Evolutionary conservation across 2,329 filamentous ascomycete species (phyloP), one percentile per base, ranked within the genome.

Genomic region (Fusarium agapanthi): DNA sequence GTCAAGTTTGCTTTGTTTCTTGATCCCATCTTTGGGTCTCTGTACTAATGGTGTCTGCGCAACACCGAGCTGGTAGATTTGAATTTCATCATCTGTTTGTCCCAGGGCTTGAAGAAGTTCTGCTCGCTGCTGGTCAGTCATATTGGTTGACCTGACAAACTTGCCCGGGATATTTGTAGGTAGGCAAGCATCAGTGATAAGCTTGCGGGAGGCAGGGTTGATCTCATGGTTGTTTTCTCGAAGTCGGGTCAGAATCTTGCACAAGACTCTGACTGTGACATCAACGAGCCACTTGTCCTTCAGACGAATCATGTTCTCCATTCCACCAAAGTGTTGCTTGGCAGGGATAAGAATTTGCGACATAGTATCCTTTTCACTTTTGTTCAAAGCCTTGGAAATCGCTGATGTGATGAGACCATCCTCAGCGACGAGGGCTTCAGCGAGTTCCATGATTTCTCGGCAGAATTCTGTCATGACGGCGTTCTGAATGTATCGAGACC

Each of bases 401-500:
- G 93, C 92, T 50, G 91, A 92, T 5, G 93, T 90, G 71, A 99
- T 91, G 65, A 98, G 88, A 56, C 91, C 91, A 80, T 97, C 96
- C 75, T 97, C 91, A 44, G 93, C 91, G 78, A 98, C 93, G 4
- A 97, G 87, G 40, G 89, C 88, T 78, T 97, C 93, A 2, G 95
- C 95, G 78, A 97, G 93, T 76, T 98, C 94, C 89, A 99, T 99
- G 20, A 93, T 93, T 79, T 97, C 94, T 73, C 96, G 91, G 79
- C 95, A 98, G 77, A 98, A 98, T 64, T 97, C 91, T 76, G 95
- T 92, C 93, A 99, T 95, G 60, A 89, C 86, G 26, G 86, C 83
- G 79, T 94, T 96, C 56, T 95, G 91, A 65, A 93, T 90, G 8
- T 88, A 88, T 20, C 89, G 85, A 72, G 94, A 94, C 96, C 96